A percentile compares a stretch with the other conserved stretches of the same genome.
Evolutionary conservation across 192 early-diverging fungal species (phyloP).

Genomic region (Linnemannia schmuckeri): DNA sequence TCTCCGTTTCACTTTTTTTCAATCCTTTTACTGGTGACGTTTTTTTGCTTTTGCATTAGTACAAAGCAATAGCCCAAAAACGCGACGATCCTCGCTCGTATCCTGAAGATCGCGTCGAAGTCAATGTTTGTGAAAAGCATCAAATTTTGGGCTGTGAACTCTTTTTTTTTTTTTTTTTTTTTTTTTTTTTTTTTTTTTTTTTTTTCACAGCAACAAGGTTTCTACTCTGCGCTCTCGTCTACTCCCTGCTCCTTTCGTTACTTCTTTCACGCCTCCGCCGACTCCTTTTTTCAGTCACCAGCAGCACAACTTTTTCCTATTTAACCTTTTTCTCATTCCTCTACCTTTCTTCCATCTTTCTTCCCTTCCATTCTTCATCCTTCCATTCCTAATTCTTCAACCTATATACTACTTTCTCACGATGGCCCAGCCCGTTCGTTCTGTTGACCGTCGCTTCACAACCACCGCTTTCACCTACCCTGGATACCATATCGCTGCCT

Average conservation of each 20-base stretch:
- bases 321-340: not conserved
- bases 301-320: not conserved
- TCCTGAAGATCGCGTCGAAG: too few species aligned
- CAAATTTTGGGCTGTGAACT: too few species aligned
- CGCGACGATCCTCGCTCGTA: too few species aligned
- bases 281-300: not conserved
- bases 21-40: too few species aligned
- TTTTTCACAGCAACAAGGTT: not conserved
- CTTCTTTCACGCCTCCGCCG: not conserved
- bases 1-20: too few species aligned
- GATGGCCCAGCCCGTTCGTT: constrained; percentile 2
- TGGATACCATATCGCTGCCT: constrained; percentile 22
- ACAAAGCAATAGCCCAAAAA: too few species aligned
- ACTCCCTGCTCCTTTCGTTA: not conserved
- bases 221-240: not conserved
- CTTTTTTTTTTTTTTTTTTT: too few species aligned
- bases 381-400: not conserved
- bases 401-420: not conserved
- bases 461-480: constrained; percentile 20
- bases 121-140: too few species aligned
- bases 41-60: too few species aligned
- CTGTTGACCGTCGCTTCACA: constrained; percentile 32
- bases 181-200: too few species aligned
- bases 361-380: not conserved
- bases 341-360: not conserved